A percentile compares a stretch with the other conserved stretches of the same genome.
phyloP scores from a whole-genome alignment of 176 grass and related monocot species.

The Juncus inflexus region DNA sequence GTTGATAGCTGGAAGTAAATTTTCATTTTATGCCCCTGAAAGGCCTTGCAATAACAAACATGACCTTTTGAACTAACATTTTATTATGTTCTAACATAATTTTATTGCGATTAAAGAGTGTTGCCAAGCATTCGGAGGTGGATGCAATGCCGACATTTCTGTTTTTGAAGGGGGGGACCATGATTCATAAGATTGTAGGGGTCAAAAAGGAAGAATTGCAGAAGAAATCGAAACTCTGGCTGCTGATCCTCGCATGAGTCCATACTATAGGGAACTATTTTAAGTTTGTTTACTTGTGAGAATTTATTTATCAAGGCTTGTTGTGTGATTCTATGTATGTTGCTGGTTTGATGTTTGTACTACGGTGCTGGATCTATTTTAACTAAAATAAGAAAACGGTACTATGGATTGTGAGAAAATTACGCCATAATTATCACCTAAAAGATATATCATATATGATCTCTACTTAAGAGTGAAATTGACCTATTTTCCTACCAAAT shows the following conservation, averaged over 20 bases:
- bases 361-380: not conserved
- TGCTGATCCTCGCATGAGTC: slow-evolving; percentile 25
- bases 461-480: too few relatives aligned
- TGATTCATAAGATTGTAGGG: slow-evolving; percentile 54
- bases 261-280: slow-evolving; percentile 17
- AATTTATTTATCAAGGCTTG: not conserved
- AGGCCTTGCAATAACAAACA: not conserved
- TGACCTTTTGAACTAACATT: too few relatives aligned
- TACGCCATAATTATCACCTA: too few relatives aligned
- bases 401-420: too few relatives aligned
- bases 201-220: slow-evolving; percentile 35
- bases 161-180: slow-evolving; percentile 51
- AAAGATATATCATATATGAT: too few relatives aligned
- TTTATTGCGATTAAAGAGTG: slow-evolving; percentile 26
- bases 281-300: slow-evolving; percentile 13
- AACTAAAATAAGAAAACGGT: not conserved
- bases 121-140: slow-evolving; percentile 46
- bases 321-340: slow-evolving; percentile 12
- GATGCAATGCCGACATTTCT: slow-evolving; percentile 68
- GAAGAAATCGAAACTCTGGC: slow-evolving; percentile 17
- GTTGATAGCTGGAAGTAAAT: slow-evolving; percentile 64
- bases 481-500: too few relatives aligned
- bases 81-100: not conserved
- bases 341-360: slow-evolving; percentile 20
- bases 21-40: slow-evolving; percentile 1